Conservation (phyloP, 805 yeast genomes). For the Wickerhamomyces bisporus region DNA sequence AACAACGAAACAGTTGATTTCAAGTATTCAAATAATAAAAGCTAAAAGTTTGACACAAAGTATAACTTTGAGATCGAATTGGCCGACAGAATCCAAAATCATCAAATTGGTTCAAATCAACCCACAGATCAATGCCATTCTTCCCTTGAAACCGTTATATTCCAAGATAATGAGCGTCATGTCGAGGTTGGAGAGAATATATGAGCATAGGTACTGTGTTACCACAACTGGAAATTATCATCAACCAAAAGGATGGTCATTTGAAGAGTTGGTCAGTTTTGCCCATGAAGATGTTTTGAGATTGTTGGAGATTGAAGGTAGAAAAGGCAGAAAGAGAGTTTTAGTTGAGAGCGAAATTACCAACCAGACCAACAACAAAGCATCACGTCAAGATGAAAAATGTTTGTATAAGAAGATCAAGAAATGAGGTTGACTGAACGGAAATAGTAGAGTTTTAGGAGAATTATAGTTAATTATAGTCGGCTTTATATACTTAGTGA, state of each 20-base stretch:
- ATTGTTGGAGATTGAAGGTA: background rate
- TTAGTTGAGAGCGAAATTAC: background rate
- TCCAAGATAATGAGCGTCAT: background rate
- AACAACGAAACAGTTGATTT: background rate
- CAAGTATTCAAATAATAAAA: background rate
- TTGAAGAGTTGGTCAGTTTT: background rate
- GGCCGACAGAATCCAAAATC: constrained; percentile 4
- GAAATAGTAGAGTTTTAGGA: no score
- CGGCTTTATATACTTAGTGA: no score
- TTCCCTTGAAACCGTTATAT: constrained; percentile 2
- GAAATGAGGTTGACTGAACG: no score
- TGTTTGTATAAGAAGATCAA: no score
- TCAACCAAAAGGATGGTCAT: background rate
- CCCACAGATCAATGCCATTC: background rate
- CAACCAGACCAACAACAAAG: no score
- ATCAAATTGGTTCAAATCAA: constrained; percentile 1
- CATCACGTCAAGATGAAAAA: no score
- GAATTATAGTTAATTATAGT: no score
- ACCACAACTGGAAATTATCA: no score
- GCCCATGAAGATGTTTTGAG: background rate
- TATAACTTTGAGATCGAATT: constrained; percentile 1
- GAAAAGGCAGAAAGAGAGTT: background rate
- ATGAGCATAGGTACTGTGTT: background rate
- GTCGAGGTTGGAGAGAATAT: background rate
- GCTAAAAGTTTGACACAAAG: background rate